Percentiles rank a stretch among this genome's conserved stretches.
Evolutionary conservation across 208 protist species (phyloP).

Genomic region (Leishmania major): DNA sequence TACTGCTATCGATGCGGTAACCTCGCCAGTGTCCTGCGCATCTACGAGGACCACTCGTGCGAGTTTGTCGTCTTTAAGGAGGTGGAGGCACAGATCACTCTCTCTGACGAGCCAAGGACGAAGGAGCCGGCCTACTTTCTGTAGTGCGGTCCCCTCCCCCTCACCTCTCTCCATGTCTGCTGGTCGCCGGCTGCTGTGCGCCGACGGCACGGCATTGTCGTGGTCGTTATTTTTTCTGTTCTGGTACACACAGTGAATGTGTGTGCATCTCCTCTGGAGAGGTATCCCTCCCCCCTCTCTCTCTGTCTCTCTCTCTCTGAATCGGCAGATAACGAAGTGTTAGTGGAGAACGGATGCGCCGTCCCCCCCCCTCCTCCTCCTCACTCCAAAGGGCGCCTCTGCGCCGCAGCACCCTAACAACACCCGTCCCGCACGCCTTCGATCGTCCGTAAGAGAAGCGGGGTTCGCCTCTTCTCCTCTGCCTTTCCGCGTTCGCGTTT

Average conservation of each 20-base stretch:
- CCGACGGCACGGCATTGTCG: neutral
- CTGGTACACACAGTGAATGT: neutral
- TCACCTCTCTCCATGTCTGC: neutral
- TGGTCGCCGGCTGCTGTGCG: neutral
- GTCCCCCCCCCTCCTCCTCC: neutral
- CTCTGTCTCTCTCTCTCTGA: neutral
- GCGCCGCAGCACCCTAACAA: neutral
- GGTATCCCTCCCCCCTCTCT: too few species aligned
- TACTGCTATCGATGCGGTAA: constrained; percentile 98
- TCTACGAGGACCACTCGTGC: constrained; percentile 89
- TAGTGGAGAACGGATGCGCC: neutral
- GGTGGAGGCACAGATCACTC: constrained; percentile 59
- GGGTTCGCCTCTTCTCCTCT: neutral
- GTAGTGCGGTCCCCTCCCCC: constrained; percentile 18
- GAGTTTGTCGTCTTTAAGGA: constrained; percentile 87
- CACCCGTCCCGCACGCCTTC: neutral
- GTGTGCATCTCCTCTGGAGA: too few species aligned
- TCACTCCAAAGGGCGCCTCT: neutral
- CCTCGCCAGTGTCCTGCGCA: constrained; percentile 92
- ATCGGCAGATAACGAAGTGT: neutral
- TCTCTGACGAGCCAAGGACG: constrained; percentile 35
- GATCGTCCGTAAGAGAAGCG: neutral
- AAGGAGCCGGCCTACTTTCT: constrained; percentile 76
- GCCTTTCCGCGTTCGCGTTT: neutral
- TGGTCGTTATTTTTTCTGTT: neutral